phyloP scores from a whole-genome alignment of 345 rosid species.

The Citrus inodora region DNA sequence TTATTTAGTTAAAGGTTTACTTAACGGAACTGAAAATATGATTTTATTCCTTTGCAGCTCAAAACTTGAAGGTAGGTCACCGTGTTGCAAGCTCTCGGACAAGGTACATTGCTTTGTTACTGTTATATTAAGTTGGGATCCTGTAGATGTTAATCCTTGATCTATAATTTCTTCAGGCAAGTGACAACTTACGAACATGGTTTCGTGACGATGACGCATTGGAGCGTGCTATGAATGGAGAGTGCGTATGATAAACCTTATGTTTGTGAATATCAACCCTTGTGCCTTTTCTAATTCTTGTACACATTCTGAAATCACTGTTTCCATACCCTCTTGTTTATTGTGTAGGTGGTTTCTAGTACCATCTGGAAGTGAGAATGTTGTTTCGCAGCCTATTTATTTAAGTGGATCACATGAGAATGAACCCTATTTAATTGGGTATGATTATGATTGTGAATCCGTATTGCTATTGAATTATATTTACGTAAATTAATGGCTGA shows the following conservation, averaged over 20 bases:
- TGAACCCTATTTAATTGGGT: slow-evolving; percentile 64
- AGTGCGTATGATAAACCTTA: slow-evolving; percentile 44
- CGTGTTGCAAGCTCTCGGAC: slow-evolving; percentile 80
- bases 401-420: slow-evolving; percentile 52
- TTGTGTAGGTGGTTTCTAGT: slow-evolving; percentile 66
- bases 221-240: slow-evolving; percentile 74
- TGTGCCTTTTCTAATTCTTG: neutral
- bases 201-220: slow-evolving; percentile 68
- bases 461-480: neutral
- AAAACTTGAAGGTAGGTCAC: slow-evolving; percentile 77
- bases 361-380: slow-evolving; percentile 42
- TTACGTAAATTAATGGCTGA: neutral
- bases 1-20: neutral
- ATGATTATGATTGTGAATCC: slow-evolving; percentile 5
- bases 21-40: neutral
- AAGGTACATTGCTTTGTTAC: slow-evolving; percentile 40
- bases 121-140: neutral
- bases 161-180: slow-evolving; percentile 34
- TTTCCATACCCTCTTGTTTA: neutral
- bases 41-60: slow-evolving; percentile 44
- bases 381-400: slow-evolving; percentile 44
- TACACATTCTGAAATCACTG: neutral
- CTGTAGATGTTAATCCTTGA: neutral
- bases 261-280: neutral
- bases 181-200: slow-evolving; percentile 44